These are phyloP conservation scores for Crithidia thermophila DNA, from an alignment of 208 protist genomes.

Conservation along the genomic window DNA sequence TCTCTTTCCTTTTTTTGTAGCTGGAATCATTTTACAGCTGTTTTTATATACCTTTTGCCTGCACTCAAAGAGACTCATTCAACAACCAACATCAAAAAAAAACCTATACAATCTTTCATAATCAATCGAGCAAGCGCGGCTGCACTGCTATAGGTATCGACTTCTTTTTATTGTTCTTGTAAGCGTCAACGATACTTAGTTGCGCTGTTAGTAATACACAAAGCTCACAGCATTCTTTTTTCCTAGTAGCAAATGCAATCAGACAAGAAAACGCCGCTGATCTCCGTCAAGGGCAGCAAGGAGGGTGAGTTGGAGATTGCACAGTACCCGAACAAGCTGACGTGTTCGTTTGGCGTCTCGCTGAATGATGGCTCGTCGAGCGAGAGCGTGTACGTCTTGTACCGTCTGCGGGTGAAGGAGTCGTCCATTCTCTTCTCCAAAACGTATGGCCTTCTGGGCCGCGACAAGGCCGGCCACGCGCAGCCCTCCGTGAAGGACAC, in stretches of 20 bases:
- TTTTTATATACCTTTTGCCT: no score
- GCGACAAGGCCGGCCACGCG: constrained; percentile 8
- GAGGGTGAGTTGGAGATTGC: constrained; percentile 28
- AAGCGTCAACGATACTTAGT: no score
- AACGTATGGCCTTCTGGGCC: constrained; percentile 51
- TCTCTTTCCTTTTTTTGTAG: no score
- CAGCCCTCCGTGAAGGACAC: constrained; percentile 28
- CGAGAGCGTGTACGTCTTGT: constrained; percentile 37
- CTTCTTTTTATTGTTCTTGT: no score
- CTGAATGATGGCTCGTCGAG: constrained; percentile 14
- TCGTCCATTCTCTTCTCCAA: constrained; percentile 60
- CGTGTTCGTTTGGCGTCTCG: constrained; percentile 35
- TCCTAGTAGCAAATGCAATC: background rate
- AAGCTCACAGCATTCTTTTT: no score
- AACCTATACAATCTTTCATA: no score
- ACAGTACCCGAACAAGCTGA: constrained; percentile 30
- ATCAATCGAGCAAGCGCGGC: no score
- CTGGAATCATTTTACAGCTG: no score
- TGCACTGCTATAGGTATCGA: no score
- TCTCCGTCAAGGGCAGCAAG: constrained; percentile 23
- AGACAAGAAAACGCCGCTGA: constrained; percentile 1
- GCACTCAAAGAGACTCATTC: no score
- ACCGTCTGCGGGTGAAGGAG: constrained; percentile 64
- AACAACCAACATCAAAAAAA: no score
- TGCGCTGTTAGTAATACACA: no score